A percentile compares a stretch with the other conserved stretches of the same genome.
These are phyloP conservation scores for Arthrobotrys megalospora DNA, from an alignment of 2,329 filamentous ascomycete genomes.

Conservation along the genomic window DNA sequence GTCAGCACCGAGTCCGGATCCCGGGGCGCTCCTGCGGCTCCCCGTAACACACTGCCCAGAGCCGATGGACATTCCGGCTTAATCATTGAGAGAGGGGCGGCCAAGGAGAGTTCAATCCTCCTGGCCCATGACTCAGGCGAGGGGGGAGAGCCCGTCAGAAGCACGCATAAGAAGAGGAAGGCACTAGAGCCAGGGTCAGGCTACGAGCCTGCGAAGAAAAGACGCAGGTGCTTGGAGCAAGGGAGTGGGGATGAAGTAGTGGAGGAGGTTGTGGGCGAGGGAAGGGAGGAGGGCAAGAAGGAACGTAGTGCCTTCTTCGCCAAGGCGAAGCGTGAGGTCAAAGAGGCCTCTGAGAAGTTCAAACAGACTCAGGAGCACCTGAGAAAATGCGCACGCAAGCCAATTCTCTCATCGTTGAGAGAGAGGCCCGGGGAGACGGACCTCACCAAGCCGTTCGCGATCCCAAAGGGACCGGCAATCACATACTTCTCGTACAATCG, in stretches of 20 bases:
- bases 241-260: not conserved
- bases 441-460: not conserved
- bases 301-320: not conserved
- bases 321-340: not conserved
- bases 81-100: not conserved
- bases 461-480: not conserved
- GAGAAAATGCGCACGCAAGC: not conserved
- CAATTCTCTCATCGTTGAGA: not conserved
- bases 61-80: slow-evolving; percentile 14
- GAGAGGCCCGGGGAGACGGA: not conserved
- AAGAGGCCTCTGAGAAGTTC: not conserved
- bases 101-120: not conserved
- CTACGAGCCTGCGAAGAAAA: not conserved
- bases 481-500: slow-evolving; percentile 37
- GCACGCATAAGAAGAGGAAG: not conserved
- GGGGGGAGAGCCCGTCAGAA: not conserved
- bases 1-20: slow-evolving; percentile 3
- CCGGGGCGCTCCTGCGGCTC: slow-evolving; percentile 4
- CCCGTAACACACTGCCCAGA: not conserved
- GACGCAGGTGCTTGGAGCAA: not conserved
- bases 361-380: not conserved
- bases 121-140: not conserved
- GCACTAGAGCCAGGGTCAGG: not conserved
- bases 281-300: not conserved
- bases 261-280: too few relatives aligned